Evolutionary conservation across 129 eudicot species (phyloP).

Genomic region (Cynara cardunculus): DNA sequence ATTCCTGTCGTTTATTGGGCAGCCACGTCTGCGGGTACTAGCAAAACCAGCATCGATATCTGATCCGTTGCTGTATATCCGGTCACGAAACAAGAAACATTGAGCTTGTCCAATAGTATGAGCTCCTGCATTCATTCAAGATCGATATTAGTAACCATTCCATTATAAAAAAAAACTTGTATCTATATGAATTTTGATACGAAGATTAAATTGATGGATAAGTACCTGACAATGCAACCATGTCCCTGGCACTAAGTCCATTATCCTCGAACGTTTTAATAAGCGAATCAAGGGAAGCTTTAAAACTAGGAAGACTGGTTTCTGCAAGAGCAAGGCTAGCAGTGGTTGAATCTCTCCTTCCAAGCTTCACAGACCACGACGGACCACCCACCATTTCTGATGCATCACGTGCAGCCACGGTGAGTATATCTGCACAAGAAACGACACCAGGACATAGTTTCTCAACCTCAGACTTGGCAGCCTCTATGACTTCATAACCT

Average conservation of each 20-base stretch:
- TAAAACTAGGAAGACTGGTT: constrained; percentile 44
- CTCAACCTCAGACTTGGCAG: constrained; percentile 51
- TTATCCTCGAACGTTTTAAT: constrained; percentile 39
- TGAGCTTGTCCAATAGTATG: constrained; percentile 73
- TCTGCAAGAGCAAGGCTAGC: constrained; percentile 39
- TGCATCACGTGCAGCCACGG: constrained; percentile 67
- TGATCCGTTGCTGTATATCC: constrained; percentile 57
- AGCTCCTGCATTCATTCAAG: constrained; percentile 32
- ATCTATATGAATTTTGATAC: neutral
- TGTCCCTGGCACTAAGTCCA: constrained; percentile 48
- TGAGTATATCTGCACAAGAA: constrained; percentile 65
- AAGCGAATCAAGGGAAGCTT: constrained; percentile 37
- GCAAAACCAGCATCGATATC: constrained; percentile 52
- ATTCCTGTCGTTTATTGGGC: constrained; percentile 46
- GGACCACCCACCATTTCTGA: constrained; percentile 62
- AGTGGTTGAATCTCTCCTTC: constrained; percentile 54
- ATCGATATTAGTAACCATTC: neutral
- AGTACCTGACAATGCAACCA: constrained; percentile 58
- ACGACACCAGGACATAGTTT: constrained; percentile 53
- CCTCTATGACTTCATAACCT: constrained; percentile 43
- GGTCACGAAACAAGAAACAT: constrained; percentile 51
- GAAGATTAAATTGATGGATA: neutral
- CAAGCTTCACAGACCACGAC: constrained; percentile 53
- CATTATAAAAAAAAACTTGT: neutral
- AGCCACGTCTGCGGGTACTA: constrained; percentile 30